Evolutionary conservation across 1,284 basidiomycete species (phyloP).

Genomic region (Veloporphyrellus conicus): DNA sequence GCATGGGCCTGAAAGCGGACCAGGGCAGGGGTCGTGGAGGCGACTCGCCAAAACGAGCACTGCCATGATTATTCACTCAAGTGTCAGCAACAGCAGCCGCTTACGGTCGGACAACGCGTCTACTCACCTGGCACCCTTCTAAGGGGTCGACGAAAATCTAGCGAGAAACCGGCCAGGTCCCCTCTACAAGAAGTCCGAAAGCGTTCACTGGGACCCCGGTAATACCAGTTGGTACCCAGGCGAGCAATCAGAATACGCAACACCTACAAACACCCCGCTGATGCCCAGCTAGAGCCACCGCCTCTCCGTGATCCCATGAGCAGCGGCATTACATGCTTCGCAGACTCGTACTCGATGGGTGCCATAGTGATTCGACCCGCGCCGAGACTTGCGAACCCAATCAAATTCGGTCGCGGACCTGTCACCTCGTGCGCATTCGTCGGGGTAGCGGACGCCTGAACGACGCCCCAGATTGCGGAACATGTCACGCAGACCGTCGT

Average conservation of each 20-base stretch:
- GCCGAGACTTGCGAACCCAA: slow-evolving; percentile 26
- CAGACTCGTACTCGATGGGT: slow-evolving; percentile 32
- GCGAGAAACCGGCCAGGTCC: slow-evolving; percentile 1
- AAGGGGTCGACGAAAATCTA: neutral
- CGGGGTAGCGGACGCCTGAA: slow-evolving; percentile 49
- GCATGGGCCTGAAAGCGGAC: neutral
- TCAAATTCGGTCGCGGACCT: slow-evolving; percentile 24
- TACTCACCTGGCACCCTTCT: slow-evolving; percentile 11
- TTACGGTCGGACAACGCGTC: neutral
- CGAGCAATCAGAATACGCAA: slow-evolving; percentile 1
- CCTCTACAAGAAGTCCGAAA: slow-evolving; percentile 2
- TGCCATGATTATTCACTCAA: neutral
- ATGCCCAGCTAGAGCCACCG: slow-evolving; percentile 23
- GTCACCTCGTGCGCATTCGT: slow-evolving; percentile 48
- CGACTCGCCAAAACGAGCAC: slow-evolving; percentile 1
- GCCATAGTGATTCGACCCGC: slow-evolving; percentile 7
- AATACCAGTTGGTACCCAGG: neutral
- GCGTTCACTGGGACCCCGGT: neutral
- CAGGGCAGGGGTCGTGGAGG: neutral
- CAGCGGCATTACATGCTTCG: slow-evolving; percentile 32
- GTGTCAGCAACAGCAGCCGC: neutral
- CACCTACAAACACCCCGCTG: slow-evolving; percentile 5
- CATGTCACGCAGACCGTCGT: slow-evolving; percentile 77
- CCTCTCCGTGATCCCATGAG: slow-evolving; percentile 25
- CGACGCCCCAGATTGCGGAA: slow-evolving; percentile 64